Base-by-base conservation (phyloP, 768 basidiomycete genomes). In the Dioszegia crocea region DNA sequence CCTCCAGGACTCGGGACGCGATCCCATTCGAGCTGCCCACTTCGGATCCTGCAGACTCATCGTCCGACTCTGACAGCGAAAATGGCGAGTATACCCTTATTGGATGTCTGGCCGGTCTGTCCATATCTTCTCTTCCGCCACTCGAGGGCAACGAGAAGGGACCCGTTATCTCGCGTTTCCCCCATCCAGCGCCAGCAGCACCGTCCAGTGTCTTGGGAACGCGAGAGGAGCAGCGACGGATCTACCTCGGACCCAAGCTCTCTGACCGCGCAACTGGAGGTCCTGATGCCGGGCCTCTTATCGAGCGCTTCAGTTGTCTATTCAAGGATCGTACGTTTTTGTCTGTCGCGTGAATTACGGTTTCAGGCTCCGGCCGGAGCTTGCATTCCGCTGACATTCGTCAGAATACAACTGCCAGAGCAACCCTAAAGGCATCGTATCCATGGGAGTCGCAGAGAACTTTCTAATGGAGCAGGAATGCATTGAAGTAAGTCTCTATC, bases 391-490 rank as follows among this genome's bases (percentile, higher is more conserved):
- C 31, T 31, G 44, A 56, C 16, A 17, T 19, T n/a, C 21, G 14
- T 6, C 47, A 65, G 65, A 72, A 27, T 65, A 65, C 27, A 57
- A 70, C 47, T 63, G 65, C 45, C 60, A 65, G 16, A 63, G 60
- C 6, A 75, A 75, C 45, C 73, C 73, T 3, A 67, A 60, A 29
- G 74, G 74, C 1, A 76, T 76, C 59, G 67, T 76, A 5, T 74
- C 72, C 0, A 51, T 76, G 59, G 68, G 71, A 3, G 70, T 76
- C 10, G 71, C 74, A 5, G 74, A 74, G 59, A 73, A 76, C 46
- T 69, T 70, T 56, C 52, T 76, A 46, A 72, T 71, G 64, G 60
- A 70, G 55, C 62, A 67, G 23, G 68, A 70, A 55, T 70, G 68
- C 57, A 45, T 65, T 27, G 63, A 67, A 56, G 64, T 70, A n/a